Percentiles rank a stretch among this genome's conserved stretches.
phyloP scores from a whole-genome alignment of 495 filamentous ascomycete species.

The Trichocladium uniseriatum region DNA sequence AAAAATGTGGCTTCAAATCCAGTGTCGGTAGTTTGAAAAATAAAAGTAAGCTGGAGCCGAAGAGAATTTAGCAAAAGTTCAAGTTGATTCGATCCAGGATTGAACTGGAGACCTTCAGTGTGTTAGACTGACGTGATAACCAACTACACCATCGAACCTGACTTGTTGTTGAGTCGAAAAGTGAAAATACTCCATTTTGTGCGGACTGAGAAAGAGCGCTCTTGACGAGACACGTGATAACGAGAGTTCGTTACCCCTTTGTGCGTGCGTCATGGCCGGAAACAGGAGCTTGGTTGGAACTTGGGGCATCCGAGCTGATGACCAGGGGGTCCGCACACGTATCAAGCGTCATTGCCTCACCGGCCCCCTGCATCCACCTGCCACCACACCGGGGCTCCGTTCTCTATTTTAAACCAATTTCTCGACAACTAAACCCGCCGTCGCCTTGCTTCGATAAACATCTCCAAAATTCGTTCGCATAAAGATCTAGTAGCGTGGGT shows the following conservation, averaged over 20 bases:
- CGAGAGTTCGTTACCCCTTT: no score
- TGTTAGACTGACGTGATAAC: constrained; percentile 26
- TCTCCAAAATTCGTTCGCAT: neutral
- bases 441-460: neutral
- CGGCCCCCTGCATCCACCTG: constrained; percentile 6
- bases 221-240: no score
- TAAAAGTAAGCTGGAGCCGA: neutral
- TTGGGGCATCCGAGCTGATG: constrained; percentile 17
- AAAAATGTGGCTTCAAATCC: no score
- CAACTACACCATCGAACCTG: constrained; percentile 27
- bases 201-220: no score
- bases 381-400: constrained; percentile 3
- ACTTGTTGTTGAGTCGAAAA: neutral
- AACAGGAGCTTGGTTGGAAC: neutral
- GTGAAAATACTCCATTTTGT: no score
- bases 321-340: constrained; percentile 27
- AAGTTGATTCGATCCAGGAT: constrained; percentile 22
- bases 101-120: constrained; percentile 23
- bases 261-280: constrained; percentile 10
- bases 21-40: no score
- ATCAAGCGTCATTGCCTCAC: constrained; percentile 25
- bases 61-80: neutral
- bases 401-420: constrained; percentile 1
- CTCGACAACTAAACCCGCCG: neutral
- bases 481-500: neutral